Evolutionary conservation across 495 filamentous ascomycete species (phyloP), one percentile per base, ranked within the genome.

Genomic region (Clavariopsis aquatica): DNA sequence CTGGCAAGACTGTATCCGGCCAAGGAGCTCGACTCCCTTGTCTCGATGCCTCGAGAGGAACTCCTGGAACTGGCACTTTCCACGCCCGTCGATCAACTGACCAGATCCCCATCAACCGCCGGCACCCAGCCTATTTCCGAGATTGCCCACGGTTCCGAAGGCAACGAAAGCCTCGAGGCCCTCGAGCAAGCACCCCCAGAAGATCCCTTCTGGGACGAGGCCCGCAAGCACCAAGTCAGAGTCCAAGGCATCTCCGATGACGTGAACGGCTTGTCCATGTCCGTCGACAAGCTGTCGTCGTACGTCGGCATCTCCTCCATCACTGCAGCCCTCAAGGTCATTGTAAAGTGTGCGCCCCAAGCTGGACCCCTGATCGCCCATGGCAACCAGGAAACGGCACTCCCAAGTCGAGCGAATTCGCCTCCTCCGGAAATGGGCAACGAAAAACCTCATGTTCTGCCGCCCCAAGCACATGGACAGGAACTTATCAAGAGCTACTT

Each of bases 261-360:
- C 74, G 88, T 93, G 52, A 92, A 92, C 72, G 88, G 87, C 0
- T 77, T 92, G 0, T 90, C 87, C n/a, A 81, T 93, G 38, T 85
- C 87, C 2, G 80, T 88, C 3, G 83, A 87, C 69, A 81, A 84
- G 9, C 84, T 88, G 60, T 85, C 88, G 9, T 92, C 90, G 10
- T 93, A 92, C 67, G 79, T 93, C 1, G 89, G 90, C 7, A 85
- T 89, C n/a, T 91, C 89, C 0, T 93, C 89, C 20, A 88, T 93
- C 67, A 89, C 89, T 67, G 89, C 89, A 0, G 88, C 88, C 9
- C 80, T 93, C 23, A 88, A 90, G 75, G 89, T 92, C 53, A 92
- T 93, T 75, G 82, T 90, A 63, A 89, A 86, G 78, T 83, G 89
- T 31, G 87, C 88, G 56, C 89, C 90, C 4, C 81, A 80, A 23